Evolutionary conservation across 129 eudicot genomes (phyloP).

Genomic region (Logfia minima): DNA sequence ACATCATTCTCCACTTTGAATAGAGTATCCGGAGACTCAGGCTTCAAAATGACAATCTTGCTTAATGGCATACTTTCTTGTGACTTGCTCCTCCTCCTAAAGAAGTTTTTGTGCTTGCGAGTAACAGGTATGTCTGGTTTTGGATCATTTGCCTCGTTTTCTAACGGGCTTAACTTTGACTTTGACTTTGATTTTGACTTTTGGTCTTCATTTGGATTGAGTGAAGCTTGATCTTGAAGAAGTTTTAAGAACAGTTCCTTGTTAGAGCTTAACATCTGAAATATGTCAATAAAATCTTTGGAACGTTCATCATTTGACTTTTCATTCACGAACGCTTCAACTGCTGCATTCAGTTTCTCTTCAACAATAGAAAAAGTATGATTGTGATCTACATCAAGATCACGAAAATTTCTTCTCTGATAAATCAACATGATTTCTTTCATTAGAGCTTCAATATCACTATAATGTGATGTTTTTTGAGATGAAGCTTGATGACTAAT

Average conservation of each 20-base stretch:
- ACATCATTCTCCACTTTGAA: conserved; percentile 30
- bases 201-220: conserved; percentile 26
- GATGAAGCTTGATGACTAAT: conserved; percentile 24
- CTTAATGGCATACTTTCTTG: conserved; percentile 43
- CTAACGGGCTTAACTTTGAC: conserved; percentile 30
- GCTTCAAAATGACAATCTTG: conserved; percentile 83
- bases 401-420: conserved; percentile 36
- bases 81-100: conserved; percentile 75
- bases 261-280: conserved; percentile 61
- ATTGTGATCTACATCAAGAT: conserved; percentile 28
- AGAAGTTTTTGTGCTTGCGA: conserved; percentile 56
- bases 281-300: conserved; percentile 64
- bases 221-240: conserved; percentile 35
- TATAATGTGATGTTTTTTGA: conserved; percentile 38
- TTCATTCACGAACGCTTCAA: conserved; percentile 58
- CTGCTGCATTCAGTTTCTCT: conserved; percentile 60
- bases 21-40: conserved; percentile 48
- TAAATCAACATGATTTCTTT: conserved; percentile 61
- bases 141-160: conserved; percentile 27
- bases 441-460: conserved; percentile 55
- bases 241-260: conserved; percentile 58
- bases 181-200: conserved; percentile 34
- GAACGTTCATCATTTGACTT: conserved; percentile 38
- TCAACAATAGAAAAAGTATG: conserved; percentile 37
- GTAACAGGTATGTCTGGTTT: conserved; percentile 28